Conservation (phyloP, 2,329 filamentous ascomycete genomes). For the Ophiostoma tasmaniense region DNA sequence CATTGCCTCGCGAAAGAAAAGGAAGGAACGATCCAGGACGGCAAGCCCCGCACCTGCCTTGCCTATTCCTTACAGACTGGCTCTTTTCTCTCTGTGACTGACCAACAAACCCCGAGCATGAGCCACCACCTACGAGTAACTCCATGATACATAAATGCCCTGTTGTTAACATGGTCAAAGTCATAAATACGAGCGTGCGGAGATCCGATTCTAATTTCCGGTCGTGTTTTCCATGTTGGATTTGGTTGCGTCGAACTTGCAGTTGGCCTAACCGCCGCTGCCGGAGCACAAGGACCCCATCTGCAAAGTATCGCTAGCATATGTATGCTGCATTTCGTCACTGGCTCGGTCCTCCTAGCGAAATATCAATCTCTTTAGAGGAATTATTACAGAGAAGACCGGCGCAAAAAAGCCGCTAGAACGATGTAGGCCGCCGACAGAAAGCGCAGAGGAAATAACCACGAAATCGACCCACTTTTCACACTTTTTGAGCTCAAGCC, state of each 20-base stretch:
- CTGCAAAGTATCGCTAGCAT: neutral
- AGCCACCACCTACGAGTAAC: too few relatives aligned
- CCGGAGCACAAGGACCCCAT: neutral
- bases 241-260: neutral
- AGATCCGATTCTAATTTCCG: constrained; percentile 4
- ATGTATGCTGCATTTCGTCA: neutral
- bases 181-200: neutral
- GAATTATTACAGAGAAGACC: neutral
- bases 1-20: neutral
- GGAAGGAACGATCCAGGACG: neutral
- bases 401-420: neutral
- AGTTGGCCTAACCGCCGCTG: neutral
- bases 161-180: neutral
- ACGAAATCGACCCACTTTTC: neutral
- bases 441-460: neutral
- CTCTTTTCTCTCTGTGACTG: neutral
- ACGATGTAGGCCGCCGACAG: neutral
- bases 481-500: neutral
- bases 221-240: neutral
- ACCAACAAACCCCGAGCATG: too few relatives aligned
- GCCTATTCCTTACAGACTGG: neutral
- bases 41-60: neutral
- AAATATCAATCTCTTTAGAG: neutral
- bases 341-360: neutral
- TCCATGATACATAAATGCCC: neutral